Conservation (phyloP, 2,329 filamentous ascomycete genomes). For the Penicillium palitans region DNA sequence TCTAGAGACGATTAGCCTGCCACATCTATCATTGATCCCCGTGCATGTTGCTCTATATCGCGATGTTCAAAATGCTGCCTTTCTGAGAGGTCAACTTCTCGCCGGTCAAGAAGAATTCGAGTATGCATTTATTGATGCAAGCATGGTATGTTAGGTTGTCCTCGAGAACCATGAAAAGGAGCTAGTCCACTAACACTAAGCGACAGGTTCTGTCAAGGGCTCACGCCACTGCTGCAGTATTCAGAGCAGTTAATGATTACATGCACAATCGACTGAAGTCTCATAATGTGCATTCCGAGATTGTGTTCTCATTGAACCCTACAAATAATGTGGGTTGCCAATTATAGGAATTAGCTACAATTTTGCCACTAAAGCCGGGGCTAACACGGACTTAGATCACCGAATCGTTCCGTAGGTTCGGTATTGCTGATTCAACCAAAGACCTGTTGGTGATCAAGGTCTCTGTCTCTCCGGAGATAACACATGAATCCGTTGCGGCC, state of each 20-base stretch:
- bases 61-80: conserved; percentile 72
- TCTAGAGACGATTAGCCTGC: conserved; percentile 68
- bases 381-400: conserved; percentile 64
- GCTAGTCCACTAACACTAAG: conserved; percentile 9
- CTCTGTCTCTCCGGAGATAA: conserved; percentile 52
- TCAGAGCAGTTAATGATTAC: conserved; percentile 71
- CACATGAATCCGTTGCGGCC: conserved; percentile 51
- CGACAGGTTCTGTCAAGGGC: conserved; percentile 66
- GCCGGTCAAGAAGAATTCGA: conserved; percentile 81
- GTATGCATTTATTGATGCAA: conserved; percentile 90
- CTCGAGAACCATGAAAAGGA: conserved; percentile 2
- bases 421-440: conserved; percentile 69
- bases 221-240: conserved; percentile 74
- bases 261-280: conserved; percentile 66
- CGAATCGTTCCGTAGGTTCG: conserved; percentile 86
- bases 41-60: conserved; percentile 75
- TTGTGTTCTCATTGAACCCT: conserved; percentile 75
- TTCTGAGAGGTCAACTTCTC: conserved; percentile 81
- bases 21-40: conserved; percentile 71
- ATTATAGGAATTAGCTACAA: conserved; percentile 15
- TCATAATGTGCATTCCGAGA: conserved; percentile 84
- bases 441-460: conserved; percentile 82
- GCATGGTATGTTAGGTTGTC: conserved; percentile 56
- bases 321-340: conserved; percentile 69
- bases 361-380: conserved; percentile 2